These are phyloP conservation scores for Aspergillus fumigatiaffinis DNA, from an alignment of 2,329 filamentous ascomycete species.

Conservation along the genomic window DNA sequence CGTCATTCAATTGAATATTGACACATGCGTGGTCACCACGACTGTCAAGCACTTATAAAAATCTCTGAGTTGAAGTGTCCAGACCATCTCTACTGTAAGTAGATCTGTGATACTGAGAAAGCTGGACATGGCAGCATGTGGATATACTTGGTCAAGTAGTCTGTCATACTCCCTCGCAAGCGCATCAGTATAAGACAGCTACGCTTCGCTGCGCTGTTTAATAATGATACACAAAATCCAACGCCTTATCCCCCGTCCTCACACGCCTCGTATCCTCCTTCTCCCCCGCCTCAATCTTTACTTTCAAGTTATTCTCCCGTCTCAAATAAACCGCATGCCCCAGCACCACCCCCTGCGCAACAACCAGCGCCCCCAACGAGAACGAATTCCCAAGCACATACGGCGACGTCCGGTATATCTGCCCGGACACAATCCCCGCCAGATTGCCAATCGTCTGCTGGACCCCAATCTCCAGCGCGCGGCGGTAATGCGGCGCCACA, in stretches of 20 bases:
- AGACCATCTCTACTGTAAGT: no score
- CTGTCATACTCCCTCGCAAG: no score
- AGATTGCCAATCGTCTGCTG: slow-evolving; percentile 48
- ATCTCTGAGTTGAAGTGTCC: no score
- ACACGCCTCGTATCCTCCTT: slow-evolving; percentile 44
- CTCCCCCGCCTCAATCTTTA: slow-evolving; percentile 36
- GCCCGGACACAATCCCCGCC: slow-evolving; percentile 47
- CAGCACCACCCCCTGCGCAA: slow-evolving; percentile 37
- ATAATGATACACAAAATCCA: slow-evolving; percentile 49
- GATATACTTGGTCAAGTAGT: no score
- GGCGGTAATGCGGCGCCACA: slow-evolving; percentile 46
- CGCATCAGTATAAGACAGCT: no score
- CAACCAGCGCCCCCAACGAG: slow-evolving; percentile 32
- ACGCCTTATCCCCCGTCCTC: slow-evolving; percentile 44
- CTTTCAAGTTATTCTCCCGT: slow-evolving; percentile 38
- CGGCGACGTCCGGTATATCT: slow-evolving; percentile 40
- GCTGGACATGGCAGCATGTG: no score
- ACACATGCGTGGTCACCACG: no score
- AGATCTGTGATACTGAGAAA: no score
- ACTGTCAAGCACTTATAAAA: no score
- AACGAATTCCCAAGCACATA: slow-evolving; percentile 37
- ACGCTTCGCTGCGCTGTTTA: no score
- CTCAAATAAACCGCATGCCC: slow-evolving; percentile 43
- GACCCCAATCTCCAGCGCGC: slow-evolving; percentile 45
- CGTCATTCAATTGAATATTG: no score